A percentile compares a stretch with the other conserved stretches of the same genome.
Conservation (phyloP, 75 land plant genomes). For the Adiantum capillusveneris region DNA sequence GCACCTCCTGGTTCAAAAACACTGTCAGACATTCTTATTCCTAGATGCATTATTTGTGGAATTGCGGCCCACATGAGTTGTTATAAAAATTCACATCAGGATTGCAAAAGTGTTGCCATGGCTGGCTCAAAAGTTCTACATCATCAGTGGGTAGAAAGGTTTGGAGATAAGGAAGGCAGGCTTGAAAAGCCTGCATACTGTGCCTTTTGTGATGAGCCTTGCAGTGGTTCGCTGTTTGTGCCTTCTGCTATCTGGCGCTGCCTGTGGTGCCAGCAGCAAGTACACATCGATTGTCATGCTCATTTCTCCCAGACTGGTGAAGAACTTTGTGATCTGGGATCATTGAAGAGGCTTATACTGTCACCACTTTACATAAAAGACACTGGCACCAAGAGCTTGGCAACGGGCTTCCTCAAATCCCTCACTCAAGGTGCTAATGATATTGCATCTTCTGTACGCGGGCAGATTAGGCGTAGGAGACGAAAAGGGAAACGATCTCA, state of each 20-base stretch:
- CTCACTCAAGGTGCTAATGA: constrained; percentile 45
- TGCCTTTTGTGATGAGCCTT: constrained; percentile 69
- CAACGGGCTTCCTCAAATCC: constrained; percentile 32
- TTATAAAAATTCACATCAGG: constrained; percentile 40
- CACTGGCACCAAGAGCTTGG: constrained; percentile 7
- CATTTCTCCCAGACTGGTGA: constrained; percentile 38
- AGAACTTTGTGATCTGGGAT: constrained; percentile 66
- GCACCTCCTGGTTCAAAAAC: constrained; percentile 21
- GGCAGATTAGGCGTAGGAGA: constrained; percentile 42
- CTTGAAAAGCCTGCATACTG: constrained; percentile 52
- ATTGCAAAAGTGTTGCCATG: constrained; percentile 65
- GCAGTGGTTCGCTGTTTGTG: constrained; percentile 48
- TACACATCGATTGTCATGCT: constrained; percentile 78
- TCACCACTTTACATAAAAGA: constrained; percentile 74
- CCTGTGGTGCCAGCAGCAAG: constrained; percentile 70
- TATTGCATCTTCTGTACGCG: constrained; percentile 45
- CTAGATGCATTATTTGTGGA: constrained; percentile 59
- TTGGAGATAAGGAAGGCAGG: constrained; percentile 52
- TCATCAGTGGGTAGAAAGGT: constrained; percentile 78
- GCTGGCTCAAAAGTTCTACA: constrained; percentile 35
- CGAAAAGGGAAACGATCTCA: constrained; percentile 19
- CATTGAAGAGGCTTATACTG: constrained; percentile 44
- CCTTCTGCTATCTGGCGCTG: constrained; percentile 68
- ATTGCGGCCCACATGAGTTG: constrained; percentile 58
- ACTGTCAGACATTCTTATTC: constrained; percentile 16